Evolutionary conservation across 257 asterid species (phyloP), one percentile per base, ranked within the genome.

Genomic region (Solanum ossicruentum): DNA sequence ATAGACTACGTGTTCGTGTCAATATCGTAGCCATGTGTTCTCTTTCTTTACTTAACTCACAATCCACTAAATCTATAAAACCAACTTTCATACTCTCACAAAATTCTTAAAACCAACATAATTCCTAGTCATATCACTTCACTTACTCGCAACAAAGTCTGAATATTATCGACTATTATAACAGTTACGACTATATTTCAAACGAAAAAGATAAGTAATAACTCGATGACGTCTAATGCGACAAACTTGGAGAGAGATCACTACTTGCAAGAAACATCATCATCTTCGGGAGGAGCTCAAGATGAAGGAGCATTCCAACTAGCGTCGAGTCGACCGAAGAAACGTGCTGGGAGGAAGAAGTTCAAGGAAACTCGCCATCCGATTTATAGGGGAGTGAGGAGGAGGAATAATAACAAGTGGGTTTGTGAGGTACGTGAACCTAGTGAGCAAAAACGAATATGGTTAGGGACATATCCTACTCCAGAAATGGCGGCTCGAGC

Each of bases 401-500:
- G 89, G 21, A 83, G 90, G 63, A 79, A 88, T 9, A 88, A 85
- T 1, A 66, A 61, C 18, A 90, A 85, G 63, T 88, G 92, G 92
- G 91, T 88, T 1, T 90, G 91, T 79, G 91, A 90, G 84, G 20
- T 90, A 1, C 93, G 98, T 1, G 96, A 95, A 51, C 98, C 95
- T 1, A 85, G 7, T 45, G 85, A 87, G 18, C 94, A 95, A 75
- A 87, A 91, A 43, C 85, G 98, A 52, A 86, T 95, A 13, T 95
- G 98, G 98, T 85, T 95, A 0, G 98, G 98, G 13, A 93, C 95
- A 1, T 92, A 92, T 51, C 97, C 95, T 18, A 93, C 96, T 0
- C 88, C 98, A 0, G 98, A 95, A 87, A 95, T 95, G 98, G 97
- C 98, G 0, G 98, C 98, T 4, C 86, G 97, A 8, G 97, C 98